These are phyloP conservation scores for Ilyonectria destructans DNA, from an alignment of 2,329 filamentous ascomycete genomes.

Conservation along the genomic window DNA sequence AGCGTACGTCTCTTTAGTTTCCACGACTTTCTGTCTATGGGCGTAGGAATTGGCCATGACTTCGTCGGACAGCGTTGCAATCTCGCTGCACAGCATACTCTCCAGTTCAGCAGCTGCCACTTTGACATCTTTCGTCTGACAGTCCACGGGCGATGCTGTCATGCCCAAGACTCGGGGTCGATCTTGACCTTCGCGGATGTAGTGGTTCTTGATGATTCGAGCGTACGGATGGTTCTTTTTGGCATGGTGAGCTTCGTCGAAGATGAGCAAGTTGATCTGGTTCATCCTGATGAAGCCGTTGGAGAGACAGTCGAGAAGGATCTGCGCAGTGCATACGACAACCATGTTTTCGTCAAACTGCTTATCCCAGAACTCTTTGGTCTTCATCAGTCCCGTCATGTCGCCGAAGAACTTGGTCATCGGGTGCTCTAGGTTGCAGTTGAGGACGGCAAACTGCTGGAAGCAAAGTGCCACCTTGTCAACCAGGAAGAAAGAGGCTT, in stretches of 20 bases:
- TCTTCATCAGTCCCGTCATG: conserved; percentile 65
- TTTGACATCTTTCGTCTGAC: conserved; percentile 78
- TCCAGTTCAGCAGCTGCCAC: conserved; percentile 83
- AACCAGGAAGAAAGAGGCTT: conserved; percentile 89
- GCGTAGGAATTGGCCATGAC: conserved; percentile 46
- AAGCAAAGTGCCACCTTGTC: conserved; percentile 92
- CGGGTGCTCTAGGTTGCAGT: conserved; percentile 84
- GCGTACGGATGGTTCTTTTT: conserved; percentile 96
- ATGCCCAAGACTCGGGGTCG: conserved; percentile 92
- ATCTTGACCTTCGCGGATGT: conserved; percentile 66
- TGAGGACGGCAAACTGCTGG: conserved; percentile 89
- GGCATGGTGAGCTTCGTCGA: conserved; percentile 96
- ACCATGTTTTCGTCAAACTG: conserved; percentile 79
- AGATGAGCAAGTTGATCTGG: conserved; percentile 90
- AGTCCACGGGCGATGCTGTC: conserved; percentile 96
- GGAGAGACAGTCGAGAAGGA: conserved; percentile 84
- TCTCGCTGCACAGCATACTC: conserved; percentile 82
- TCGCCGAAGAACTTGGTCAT: conserved; percentile 84
- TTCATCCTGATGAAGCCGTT: conserved; percentile 86
- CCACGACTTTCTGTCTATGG: conserved; percentile 65
- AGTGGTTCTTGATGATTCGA: conserved; percentile 90
- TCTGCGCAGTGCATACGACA: conserved; percentile 92
- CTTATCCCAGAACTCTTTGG: conserved; percentile 66
- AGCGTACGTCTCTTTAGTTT: conserved; percentile 64
- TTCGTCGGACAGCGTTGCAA: conserved; percentile 78